A percentile compares a stretch with the other conserved stretches of the same genome.
Conservation (phyloP, 2,329 filamentous ascomycete genomes). For the Aspergillus persii region DNA sequence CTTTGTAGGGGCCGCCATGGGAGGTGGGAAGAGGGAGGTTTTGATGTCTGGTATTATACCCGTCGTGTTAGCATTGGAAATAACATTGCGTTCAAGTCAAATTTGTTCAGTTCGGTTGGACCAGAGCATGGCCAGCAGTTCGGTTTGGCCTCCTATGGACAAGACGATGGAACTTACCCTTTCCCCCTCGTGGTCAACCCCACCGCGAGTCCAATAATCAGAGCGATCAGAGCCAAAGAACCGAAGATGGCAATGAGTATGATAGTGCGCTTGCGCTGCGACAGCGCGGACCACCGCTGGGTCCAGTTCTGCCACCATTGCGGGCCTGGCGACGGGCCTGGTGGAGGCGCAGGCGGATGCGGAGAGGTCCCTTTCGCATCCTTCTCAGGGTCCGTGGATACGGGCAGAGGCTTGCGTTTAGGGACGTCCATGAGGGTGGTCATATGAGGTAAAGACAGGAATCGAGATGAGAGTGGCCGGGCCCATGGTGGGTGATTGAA, state of each 20-base stretch:
- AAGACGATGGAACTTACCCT: conserved; percentile 13
- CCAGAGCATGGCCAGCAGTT: background rate
- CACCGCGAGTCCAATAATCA: conserved; percentile 24
- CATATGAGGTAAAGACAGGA: background rate
- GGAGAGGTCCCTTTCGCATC: background rate
- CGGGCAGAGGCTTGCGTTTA: conserved; percentile 2
- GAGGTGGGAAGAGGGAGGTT: conserved; percentile 29
- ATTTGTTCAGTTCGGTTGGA: background rate
- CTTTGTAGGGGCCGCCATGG: conserved; percentile 53
- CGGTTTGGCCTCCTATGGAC: background rate
- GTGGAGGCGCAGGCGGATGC: background rate
- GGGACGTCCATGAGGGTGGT: background rate
- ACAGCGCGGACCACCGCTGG: background rate
- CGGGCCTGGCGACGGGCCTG: background rate
- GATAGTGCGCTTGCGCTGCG: conserved; percentile 12
- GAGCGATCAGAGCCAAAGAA: conserved; percentile 12
- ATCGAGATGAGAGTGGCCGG: background rate
- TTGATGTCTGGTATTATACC: background rate
- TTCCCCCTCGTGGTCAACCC: conserved; percentile 17
- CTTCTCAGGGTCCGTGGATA: background rate
- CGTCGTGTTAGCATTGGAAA: background rate
- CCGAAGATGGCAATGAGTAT: conserved; percentile 11
- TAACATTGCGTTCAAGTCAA: too few species aligned
- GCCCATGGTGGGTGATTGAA: background rate
- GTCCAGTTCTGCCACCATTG: background rate